Evolutionary conservation across 2,329 filamentous ascomycete genomes (phyloP), one percentile per base, ranked within the genome.

Genomic region (Ceratocystis lukuohia): DNA sequence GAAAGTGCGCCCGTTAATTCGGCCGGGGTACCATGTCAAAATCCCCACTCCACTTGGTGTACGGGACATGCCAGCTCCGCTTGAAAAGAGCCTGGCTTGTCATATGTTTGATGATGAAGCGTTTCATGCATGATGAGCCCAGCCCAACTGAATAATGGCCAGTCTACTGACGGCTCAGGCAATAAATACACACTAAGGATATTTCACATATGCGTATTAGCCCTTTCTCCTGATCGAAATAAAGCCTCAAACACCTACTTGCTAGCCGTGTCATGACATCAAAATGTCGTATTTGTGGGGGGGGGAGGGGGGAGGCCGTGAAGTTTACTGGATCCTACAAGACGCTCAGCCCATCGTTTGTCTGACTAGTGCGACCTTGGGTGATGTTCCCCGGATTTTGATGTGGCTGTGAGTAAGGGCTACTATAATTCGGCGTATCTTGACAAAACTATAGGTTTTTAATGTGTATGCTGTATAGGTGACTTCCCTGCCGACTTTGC

Each of bases 21-120:
- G 53, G 53, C 53, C 53, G 53, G 53, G 53, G 53, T 57, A 57
- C 53, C 53, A 57, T 33, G 53, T 57, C 53, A 57, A 33, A 7
- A n/a, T n/a, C 22, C 12, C 12, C 53, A 57, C 53, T 37, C 53
- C 53, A 57, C 53, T 57, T 17, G 28, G n/a, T 57, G 53, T 8
- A 7, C 28, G 53, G 28, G 53, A 57, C 12, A 33, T 30, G 53
- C 3, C 25, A 57, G 53, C 53, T 28, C 28, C 28, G 12, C 53
- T 20, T 57, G 28, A 57, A 28, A 22, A 50, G 48, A 37, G 12
- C n/a, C n/a, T 15, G 22, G 53, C 53, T 30, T 33, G 28, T 33
- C 25, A 33, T 57, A 6, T 57, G 46, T 30, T 30, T n/a, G 17
- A 37, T 8, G 25, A 30, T 17, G 15, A 33, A 30, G 33, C 33